Conservation (phyloP, 2,329 filamentous ascomycete genomes). For the Ilyonectria mors-panacis region DNA sequence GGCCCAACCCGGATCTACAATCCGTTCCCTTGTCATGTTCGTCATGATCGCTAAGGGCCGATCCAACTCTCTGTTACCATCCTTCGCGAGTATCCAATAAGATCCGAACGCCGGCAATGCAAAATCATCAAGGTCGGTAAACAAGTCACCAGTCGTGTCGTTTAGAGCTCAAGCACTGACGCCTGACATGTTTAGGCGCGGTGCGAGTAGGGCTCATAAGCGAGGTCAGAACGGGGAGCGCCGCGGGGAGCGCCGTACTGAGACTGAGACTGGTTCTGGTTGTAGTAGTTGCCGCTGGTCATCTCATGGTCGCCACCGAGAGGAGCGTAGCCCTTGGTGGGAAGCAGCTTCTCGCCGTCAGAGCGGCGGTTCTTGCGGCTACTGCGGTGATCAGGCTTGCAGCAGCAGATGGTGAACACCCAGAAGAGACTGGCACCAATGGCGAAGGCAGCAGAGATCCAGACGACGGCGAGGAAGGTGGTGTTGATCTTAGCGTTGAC, state of each 20-base stretch:
- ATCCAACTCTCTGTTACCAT: conserved; percentile 17
- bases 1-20: conserved; percentile 29
- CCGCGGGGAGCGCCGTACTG: conserved; percentile 57
- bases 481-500: conserved; percentile 77
- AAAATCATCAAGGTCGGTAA: conserved; percentile 43
- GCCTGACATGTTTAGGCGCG: conserved; percentile 58
- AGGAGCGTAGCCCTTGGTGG: conserved; percentile 59
- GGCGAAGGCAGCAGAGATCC: conserved; percentile 85
- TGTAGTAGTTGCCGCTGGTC: conserved; percentile 56
- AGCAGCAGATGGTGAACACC: conserved; percentile 89
- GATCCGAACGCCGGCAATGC: conserved; percentile 48
- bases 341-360: conserved; percentile 67
- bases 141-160: conserved; percentile 36
- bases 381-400: conserved; percentile 62
- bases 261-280: conserved; percentile 50
- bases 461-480: conserved; percentile 79
- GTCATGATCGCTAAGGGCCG: conserved; percentile 21
- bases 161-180: conserved; percentile 24
- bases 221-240: conserved; percentile 64
- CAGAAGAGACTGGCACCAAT: conserved; percentile 88
- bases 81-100: conserved; percentile 31
- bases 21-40: conserved; percentile 22
- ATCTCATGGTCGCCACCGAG: conserved; percentile 54
- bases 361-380: conserved; percentile 53
- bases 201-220: conserved; percentile 77